A percentile compares a stretch with the other conserved stretches of the same genome.
Conservation (phyloP, 73 alveolate species). For the Loxodes magnus region DNA sequence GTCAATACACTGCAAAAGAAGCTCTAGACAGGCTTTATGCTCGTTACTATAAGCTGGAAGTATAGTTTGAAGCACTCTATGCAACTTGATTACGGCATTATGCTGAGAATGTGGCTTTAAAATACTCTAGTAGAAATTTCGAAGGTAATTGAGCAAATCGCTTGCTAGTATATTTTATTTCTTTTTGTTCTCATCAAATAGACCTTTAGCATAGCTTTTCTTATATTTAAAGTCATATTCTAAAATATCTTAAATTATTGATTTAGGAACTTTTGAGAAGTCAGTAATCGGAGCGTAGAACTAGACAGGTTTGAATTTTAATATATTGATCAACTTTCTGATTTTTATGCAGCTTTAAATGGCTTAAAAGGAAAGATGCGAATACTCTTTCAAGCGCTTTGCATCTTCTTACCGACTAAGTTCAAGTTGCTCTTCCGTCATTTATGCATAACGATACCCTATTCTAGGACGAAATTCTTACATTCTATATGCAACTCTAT, state of each 20-base stretch:
- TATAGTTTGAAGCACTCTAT: neutral
- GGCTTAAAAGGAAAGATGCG: too few relatives aligned
- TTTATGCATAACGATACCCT: too few relatives aligned
- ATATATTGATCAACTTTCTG: too few relatives aligned
- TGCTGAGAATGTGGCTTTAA: neutral
- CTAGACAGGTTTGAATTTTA: too few relatives aligned
- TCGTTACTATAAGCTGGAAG: neutral
- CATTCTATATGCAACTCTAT: too few relatives aligned
- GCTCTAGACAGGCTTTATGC: neutral
- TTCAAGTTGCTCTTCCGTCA: too few relatives aligned
- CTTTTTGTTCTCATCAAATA: slow-evolving; percentile 10
- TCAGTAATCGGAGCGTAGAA: neutral
- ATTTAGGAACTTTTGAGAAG: slow-evolving; percentile 5
- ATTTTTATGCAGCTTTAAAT: too few relatives aligned
- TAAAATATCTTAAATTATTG: slow-evolving; percentile 1
- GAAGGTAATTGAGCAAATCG: neutral
- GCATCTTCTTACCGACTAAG: too few relatives aligned
- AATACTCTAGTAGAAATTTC: neutral
- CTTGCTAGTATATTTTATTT: neutral
- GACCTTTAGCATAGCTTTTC: slow-evolving; percentile 9
- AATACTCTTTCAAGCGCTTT: too few relatives aligned
- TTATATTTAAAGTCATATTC: slow-evolving; percentile 8
- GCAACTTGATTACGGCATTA: slow-evolving; percentile 7
- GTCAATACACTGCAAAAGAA: neutral
- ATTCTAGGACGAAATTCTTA: too few relatives aligned